Conservation (phyloP, 2,329 filamentous ascomycete genomes). For the Neopestalotiopsis sp. region DNA sequence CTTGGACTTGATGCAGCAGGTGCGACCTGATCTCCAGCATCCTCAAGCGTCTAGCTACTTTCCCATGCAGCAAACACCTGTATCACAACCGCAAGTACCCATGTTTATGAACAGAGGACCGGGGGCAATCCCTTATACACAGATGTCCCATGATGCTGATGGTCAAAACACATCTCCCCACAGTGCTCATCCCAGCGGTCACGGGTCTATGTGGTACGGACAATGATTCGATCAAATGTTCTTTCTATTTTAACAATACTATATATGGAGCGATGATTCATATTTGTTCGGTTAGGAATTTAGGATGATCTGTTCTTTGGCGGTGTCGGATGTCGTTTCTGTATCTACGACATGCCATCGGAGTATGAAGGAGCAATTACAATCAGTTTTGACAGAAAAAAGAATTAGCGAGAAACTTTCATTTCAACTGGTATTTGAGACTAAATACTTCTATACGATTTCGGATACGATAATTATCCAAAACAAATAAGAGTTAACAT, state of each 20-base stretch:
- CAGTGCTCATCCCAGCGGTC: background rate
- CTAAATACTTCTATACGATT: no score
- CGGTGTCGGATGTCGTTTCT: no score
- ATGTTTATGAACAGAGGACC: background rate
- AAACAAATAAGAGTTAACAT: no score
- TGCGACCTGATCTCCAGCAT: background rate
- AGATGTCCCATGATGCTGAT: background rate
- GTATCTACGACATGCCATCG: no score
- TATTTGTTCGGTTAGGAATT: no score
- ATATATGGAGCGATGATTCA: background rate
- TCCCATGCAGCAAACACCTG: background rate
- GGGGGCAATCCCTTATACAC: background rate
- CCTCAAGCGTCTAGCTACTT: background rate
- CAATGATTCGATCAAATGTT: background rate
- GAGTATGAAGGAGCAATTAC: no score
- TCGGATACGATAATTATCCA: no score
- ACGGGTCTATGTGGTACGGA: background rate
- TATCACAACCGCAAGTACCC: background rate
- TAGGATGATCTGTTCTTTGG: no score
- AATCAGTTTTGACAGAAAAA: no score
- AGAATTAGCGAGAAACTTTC: no score
- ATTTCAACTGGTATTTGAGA: no score
- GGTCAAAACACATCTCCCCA: constrained; percentile 1
- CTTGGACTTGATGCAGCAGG: background rate
- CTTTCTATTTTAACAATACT: background rate